Conservation (phyloP, 495 filamentous ascomycete genomes). For the Tuber brumale region DNA sequence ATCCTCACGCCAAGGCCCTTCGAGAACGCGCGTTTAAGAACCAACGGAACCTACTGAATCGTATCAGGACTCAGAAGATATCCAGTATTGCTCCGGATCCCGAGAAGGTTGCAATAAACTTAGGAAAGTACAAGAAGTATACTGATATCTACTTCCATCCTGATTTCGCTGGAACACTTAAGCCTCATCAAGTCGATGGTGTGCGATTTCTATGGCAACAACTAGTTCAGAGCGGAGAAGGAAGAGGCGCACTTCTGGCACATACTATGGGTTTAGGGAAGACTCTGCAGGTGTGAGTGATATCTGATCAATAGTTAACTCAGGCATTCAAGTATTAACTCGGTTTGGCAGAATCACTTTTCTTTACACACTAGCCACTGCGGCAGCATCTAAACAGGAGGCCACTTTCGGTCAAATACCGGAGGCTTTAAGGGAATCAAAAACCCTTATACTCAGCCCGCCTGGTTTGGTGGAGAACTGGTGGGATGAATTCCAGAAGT, state of each 20-base stretch:
- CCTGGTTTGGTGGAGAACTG: slow-evolving; percentile 72
- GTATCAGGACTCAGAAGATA: slow-evolving; percentile 5
- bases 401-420: slow-evolving; percentile 62
- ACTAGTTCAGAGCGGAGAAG: slow-evolving; percentile 52
- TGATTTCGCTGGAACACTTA: slow-evolving; percentile 48
- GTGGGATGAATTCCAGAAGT: slow-evolving; percentile 66
- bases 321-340: slow-evolving; percentile 6
- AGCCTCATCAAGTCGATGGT: slow-evolving; percentile 60
- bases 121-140: slow-evolving; percentile 30
- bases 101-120: slow-evolving; percentile 23
- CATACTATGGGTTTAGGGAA: slow-evolving; percentile 95
- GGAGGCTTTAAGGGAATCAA: slow-evolving; percentile 52
- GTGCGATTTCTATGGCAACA: slow-evolving; percentile 89
- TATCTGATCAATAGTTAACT: not conserved
- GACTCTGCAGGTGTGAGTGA: slow-evolving; percentile 74
- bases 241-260: slow-evolving; percentile 74
- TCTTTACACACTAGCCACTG: slow-evolving; percentile 63
- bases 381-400: slow-evolving; percentile 54
- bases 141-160: slow-evolving; percentile 49
- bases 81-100: slow-evolving; percentile 5
- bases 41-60: slow-evolving; percentile 1
- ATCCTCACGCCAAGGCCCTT: slow-evolving; percentile 11
- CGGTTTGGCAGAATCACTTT: slow-evolving; percentile 57
- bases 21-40: slow-evolving; percentile 17
- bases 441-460: slow-evolving; percentile 70